Percentiles rank a stretch among this genome's conserved stretches.
Conservation (phyloP, 306 rosid genomes). For the Cucurbita maxima region DNA sequence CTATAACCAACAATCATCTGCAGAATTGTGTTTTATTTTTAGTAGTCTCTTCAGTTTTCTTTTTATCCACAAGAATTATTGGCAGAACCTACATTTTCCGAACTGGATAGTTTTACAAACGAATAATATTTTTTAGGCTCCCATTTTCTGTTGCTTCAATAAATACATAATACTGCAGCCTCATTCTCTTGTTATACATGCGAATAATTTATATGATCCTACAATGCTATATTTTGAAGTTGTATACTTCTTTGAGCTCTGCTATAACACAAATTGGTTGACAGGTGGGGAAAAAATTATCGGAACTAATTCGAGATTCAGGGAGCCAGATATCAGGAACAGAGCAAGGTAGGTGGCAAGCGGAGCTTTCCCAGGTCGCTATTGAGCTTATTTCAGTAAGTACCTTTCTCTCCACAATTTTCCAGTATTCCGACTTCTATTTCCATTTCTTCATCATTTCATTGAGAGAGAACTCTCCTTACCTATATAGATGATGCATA, state of each 20-base stretch:
- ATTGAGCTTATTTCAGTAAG: constrained; percentile 92
- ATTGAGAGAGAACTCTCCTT: background rate
- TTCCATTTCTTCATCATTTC: background rate
- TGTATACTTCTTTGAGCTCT: background rate
- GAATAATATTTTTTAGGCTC: background rate
- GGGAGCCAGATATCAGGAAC: constrained; percentile 66
- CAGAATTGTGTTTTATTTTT: background rate
- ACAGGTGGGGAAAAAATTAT: constrained; percentile 89
- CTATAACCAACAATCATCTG: background rate
- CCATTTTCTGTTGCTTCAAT: background rate
- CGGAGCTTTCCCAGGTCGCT: constrained; percentile 95
- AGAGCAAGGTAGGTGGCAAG: constrained; percentile 97
- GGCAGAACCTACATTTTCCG: background rate
- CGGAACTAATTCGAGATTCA: constrained; percentile 87
- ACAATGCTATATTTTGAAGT: background rate
- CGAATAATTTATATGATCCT: background rate
- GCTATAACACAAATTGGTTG: background rate
- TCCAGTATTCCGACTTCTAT: background rate
- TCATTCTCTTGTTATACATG: background rate
- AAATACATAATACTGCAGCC: background rate
- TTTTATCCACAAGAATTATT: background rate
- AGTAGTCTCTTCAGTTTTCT: background rate
- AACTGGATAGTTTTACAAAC: background rate
- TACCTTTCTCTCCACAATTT: background rate
- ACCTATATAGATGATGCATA: background rate